Evolutionary conservation across 208 protist species (phyloP), one percentile per base, ranked within the genome.

Genomic region (Acanthamoeba royreba): DNA sequence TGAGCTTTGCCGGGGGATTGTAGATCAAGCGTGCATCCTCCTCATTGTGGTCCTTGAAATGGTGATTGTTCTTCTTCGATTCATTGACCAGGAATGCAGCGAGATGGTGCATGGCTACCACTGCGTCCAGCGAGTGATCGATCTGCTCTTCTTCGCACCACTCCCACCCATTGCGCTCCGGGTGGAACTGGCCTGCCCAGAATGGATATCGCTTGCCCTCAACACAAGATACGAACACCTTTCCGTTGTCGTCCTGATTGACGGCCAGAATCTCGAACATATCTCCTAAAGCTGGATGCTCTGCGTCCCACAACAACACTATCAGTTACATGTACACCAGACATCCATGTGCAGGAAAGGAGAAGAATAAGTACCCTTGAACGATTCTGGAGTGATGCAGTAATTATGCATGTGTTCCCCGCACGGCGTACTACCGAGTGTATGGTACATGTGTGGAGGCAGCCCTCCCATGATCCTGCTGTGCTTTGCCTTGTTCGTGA

Each of bases 131-230:
- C 7, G 95, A 96, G 87, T 97, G 96, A 38, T 97, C 81, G 17
- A 96, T 97, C 40, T 66, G 58, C 88, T 96, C 94, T 4, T 95
- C 40, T 8, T 66, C 42, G 4, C 28, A 35, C 94, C 94, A 97
- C 69, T 97, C 96, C 81, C 74, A 97, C 9, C 46, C 31, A 69
- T 85, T 40, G 42, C 93, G 94, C 86, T 97, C 96, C 19, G 96
- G 96, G 46, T 97, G 96, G 35, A 55, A 97, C 81, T 97, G 96
- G 28, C 42, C 40, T 2, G 53, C 96, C 74, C 85, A 97, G 40
- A 97, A 93, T n/a, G 96, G 96, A 33, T 94, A 93, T 0, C 77
- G 40, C 28, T 97, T 87, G n/a, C 38, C 43, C 74, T 97, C 96
- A 11, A 95, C 55, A 5, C 38, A 31, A 5, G 96, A 97, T 19